Base-by-base conservation (phyloP, 805 yeast genomes). In the Saccharomycopsis amapae region DNA sequence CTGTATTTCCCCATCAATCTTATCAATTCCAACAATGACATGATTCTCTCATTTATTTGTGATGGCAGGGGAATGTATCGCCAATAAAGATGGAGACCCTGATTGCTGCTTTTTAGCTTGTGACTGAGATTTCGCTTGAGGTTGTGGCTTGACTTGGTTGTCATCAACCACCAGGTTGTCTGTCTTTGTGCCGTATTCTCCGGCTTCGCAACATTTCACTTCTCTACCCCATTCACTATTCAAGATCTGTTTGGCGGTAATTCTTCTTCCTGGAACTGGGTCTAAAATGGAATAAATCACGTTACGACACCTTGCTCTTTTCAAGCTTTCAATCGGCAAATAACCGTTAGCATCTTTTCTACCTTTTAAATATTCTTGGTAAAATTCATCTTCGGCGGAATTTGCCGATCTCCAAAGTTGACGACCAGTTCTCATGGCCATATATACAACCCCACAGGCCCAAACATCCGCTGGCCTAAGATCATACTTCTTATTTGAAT, bases 191-290 rank as follows among this genome's bases (percentile, higher is more conserved):
- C 52, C 52, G 22, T 53, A 43, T 34, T 72, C 79, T 12, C 85
- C 89, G 20, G 85, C 83, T 30, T 74, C 78, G 61, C 96, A 88
- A 23, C 85, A 79, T 48, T 67, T 72, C 52, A 90, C 88, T 60
- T 86, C 94, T 49, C 97, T 69, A 0, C 95, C 95, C 97, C 97
- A 90, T 63, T 93, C 97, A 61, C 93, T 81, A 58, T 84, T 88
- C 59, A 93, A 68, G 23, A 89, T 78, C 64, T 90, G 97, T 55
- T 78, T 77, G 12, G 94, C 94, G 22, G 85, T 89, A 53, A 93
- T 84, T 60, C 97, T 74, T 55, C 97, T 73, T 12, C 73, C 68
- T 3, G 98, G 95, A 28, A 82, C 79, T 1, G 98, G 98, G 60
- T 93, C 97, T 55, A 93, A 68, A 45, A 93, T 84, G 18, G 96